Conservation (phyloP, 2,329 filamentous ascomycete genomes). For the Verticillium zaregamsianum region DNA sequence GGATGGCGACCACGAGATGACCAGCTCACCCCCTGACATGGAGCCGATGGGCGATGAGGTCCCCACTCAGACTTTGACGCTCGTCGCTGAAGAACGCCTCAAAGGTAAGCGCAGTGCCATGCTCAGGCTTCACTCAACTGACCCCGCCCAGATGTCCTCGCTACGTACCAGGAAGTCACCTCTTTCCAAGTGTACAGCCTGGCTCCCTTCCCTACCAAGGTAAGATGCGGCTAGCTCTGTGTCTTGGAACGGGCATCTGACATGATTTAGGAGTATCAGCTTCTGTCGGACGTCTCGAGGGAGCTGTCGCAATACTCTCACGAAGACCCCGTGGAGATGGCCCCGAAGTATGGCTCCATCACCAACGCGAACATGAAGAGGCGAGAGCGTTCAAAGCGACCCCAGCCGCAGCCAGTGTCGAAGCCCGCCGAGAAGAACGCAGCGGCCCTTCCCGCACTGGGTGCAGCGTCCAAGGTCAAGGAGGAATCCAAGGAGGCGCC, state of each 20-base stretch:
- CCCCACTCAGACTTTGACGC: conserved; percentile 54
- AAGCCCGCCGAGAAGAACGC: conserved; percentile 27
- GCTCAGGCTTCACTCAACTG: neutral
- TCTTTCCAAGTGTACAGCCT: conserved; percentile 88
- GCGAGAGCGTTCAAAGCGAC: conserved; percentile 35
- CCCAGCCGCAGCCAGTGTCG: conserved; percentile 19
- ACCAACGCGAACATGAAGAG: conserved; percentile 63
- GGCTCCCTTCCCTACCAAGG: conserved; percentile 64
- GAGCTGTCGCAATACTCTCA: conserved; percentile 54
- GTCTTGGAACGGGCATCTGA: neutral
- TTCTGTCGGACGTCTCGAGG: conserved; percentile 65
- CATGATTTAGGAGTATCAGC: conserved; percentile 51
- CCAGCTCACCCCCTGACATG: conserved; percentile 58
- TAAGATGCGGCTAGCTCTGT: conserved; percentile 20
- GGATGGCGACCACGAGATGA: conserved; percentile 66
- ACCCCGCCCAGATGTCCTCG: conserved; percentile 53
- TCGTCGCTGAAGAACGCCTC: conserved; percentile 71
- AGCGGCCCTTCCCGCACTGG: conserved; percentile 17
- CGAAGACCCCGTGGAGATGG: conserved; percentile 56
- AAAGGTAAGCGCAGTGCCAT: conserved; percentile 43
- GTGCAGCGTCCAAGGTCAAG: conserved; percentile 20
- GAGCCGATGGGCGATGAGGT: conserved; percentile 46
- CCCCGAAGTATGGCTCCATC: conserved; percentile 68
- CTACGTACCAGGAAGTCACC: conserved; percentile 65
- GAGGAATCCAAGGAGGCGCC: conserved; percentile 31